Percentiles rank a stretch among this genome's conserved stretches.
Conservation (phyloP, 441 rosid genomes). For the Isatis lusitanica region DNA sequence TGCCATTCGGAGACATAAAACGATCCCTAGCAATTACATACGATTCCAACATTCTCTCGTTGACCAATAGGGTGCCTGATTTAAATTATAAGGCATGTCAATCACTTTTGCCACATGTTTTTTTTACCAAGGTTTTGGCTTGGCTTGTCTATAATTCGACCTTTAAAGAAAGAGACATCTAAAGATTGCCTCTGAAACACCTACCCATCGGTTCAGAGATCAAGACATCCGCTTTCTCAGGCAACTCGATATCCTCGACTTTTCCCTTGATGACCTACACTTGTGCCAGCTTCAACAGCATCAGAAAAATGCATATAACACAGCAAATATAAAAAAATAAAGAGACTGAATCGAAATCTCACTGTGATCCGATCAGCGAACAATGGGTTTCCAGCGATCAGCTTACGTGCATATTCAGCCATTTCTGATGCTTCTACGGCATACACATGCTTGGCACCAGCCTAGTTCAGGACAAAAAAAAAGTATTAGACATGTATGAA, state of each 20-base stretch:
- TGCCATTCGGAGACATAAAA: slow-evolving; percentile 75
- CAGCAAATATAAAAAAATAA: slow-evolving; percentile 16
- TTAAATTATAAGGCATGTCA: not conserved
- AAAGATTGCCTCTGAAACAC: slow-evolving; percentile 11
- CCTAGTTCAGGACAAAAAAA: slow-evolving; percentile 44
- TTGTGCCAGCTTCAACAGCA: slow-evolving; percentile 17
- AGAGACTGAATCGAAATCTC: slow-evolving; percentile 26
- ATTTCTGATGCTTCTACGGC: slow-evolving; percentile 98
- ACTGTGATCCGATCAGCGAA: slow-evolving; percentile 78
- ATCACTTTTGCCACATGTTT: not conserved
- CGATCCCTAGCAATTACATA: slow-evolving; percentile 94
- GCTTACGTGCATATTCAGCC: slow-evolving; percentile 91
- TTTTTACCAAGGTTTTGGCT: not conserved
- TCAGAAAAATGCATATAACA: slow-evolving; percentile 28
- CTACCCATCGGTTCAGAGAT: slow-evolving; percentile 97
- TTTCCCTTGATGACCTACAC: slow-evolving; percentile 84
- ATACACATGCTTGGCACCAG: slow-evolving; percentile 96
- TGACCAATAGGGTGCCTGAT: slow-evolving; percentile 84
- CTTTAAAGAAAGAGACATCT: not conserved
- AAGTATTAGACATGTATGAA: slow-evolving; percentile 20
- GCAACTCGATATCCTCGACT: slow-evolving; percentile 88
- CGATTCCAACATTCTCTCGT: slow-evolving; percentile 93
- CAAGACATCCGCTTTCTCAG: slow-evolving; percentile 88
- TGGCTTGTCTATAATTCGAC: not conserved
- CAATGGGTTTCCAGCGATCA: slow-evolving; percentile 81